phyloP scores from a whole-genome alignment of 1,139 yeast species.

The Yamadazyma diddensiae region DNA sequence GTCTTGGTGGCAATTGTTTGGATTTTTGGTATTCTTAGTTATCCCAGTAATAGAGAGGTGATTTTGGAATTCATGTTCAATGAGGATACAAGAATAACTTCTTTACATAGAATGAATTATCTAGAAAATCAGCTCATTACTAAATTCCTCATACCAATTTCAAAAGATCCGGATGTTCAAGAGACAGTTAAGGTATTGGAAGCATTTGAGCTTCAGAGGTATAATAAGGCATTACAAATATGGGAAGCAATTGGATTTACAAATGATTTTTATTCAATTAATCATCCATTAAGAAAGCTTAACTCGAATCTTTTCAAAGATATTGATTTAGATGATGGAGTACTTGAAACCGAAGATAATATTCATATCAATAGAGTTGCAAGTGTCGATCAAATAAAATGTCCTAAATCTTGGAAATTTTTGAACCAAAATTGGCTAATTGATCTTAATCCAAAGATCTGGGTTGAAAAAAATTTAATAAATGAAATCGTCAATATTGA shows the following conservation, averaged over 20 bases:
- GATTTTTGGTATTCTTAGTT: conserved; percentile 45
- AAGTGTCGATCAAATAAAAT: conserved; percentile 27
- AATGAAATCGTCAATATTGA: conserved; percentile 57
- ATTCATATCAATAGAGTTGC: conserved; percentile 11
- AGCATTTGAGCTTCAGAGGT: conserved; percentile 67
- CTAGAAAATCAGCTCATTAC: conserved; percentile 30
- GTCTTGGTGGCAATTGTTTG: conserved; percentile 45
- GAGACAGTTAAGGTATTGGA: conserved; percentile 45
- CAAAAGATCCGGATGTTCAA: conserved; percentile 10
- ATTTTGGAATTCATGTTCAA: conserved; percentile 47
- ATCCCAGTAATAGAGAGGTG: conserved; percentile 51
- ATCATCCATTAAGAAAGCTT: conserved; percentile 21
- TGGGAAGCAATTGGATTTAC: conserved; percentile 65
- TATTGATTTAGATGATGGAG: conserved; percentile 14
- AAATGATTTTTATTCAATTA: conserved; percentile 49
- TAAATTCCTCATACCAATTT: conserved; percentile 9
- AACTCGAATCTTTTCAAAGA: conserved; percentile 14
- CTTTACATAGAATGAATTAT: conserved; percentile 44
- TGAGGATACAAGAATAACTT: conserved; percentile 58
- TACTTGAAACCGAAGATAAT: conserved; percentile 15
- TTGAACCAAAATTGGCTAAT: conserved; percentile 47
- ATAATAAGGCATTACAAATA: conserved; percentile 44
- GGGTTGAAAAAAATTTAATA: conserved; percentile 55
- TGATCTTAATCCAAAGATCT: conserved; percentile 54
- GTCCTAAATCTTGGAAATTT: conserved; percentile 62